These are phyloP conservation scores for Fusarium penzigii DNA, from an alignment of 2,329 filamentous ascomycete species.

Conservation along the genomic window DNA sequence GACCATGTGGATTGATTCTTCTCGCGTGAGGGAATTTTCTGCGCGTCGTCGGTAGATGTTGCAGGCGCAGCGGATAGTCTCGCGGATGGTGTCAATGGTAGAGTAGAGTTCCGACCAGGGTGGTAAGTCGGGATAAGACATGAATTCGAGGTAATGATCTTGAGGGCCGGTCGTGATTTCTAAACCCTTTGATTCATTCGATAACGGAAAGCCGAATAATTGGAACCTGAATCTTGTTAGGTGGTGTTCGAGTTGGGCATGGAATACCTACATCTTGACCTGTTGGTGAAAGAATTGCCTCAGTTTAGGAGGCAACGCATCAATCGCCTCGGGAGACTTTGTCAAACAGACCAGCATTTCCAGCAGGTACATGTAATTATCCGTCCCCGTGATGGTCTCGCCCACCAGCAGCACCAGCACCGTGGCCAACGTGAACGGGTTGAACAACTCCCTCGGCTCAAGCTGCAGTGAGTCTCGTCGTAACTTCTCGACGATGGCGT, in stretches of 20 bases:
- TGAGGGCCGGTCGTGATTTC: conserved; percentile 19
- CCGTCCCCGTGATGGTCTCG: conserved; percentile 42
- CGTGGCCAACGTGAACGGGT: conserved; percentile 38
- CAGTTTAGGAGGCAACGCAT: conserved; percentile 14
- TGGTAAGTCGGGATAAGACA: conserved; percentile 22
- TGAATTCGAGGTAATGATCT: conserved; percentile 31
- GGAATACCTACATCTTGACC: conserved; percentile 29
- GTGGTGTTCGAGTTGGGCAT: accelerated
- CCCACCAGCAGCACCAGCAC: conserved; percentile 41
- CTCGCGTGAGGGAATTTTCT: conserved; percentile 14
- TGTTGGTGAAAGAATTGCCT: conserved; percentile 34
- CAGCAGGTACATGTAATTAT: conserved; percentile 38
- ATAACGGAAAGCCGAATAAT: conserved; percentile 31
- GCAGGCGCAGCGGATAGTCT: conserved; percentile 29
- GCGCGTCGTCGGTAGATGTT: conserved; percentile 28
- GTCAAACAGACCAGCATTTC: conserved; percentile 38
- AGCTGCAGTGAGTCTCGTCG: conserved; percentile 32
- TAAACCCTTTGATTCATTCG: conserved; percentile 30
- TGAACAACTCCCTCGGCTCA: conserved; percentile 34
- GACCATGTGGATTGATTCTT: conserved; percentile 30
- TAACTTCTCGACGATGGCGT: conserved; percentile 38
- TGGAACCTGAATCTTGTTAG: conserved; percentile 25
- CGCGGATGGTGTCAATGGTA: conserved; percentile 23
- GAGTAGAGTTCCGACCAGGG: conserved; percentile 19
- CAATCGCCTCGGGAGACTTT: conserved; percentile 19